Base-by-base conservation (phyloP, 2,329 filamentous ascomycete genomes). In the Xylariomycetidae sp. region DNA sequence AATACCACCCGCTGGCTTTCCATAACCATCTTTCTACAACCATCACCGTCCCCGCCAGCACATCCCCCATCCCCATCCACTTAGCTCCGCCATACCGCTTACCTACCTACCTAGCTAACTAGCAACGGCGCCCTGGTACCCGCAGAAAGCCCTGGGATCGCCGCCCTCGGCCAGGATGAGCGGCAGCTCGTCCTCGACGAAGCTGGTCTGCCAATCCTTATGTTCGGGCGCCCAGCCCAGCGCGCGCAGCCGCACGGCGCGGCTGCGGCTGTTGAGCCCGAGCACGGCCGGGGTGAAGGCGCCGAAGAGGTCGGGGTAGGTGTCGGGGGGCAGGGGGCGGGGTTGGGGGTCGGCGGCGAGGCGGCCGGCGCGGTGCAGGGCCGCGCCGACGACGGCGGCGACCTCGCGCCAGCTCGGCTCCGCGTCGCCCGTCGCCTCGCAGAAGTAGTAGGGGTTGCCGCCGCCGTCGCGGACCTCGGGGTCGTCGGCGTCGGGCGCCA, bases 401-500 rank as follows among this genome's bases (percentile, higher is more conserved):
- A 59, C 49, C 5, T 63, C 60, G 13, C 47, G 46, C 66, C 65
- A 70, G 15, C 60, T 61, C 10, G 58, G 54, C 42, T 70, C 66
- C 7, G 55, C 30, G 15, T 62, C 63, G 15, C 60, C 49, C 25
- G 49, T 42, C 4, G 23, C 54, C 46, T 72, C 67, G 49, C 58
- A 63, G 52, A 71, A 72, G 47, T 63, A 71, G 46, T 71, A 72
- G 1, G 65, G 66, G 38, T 70, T 68, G 19, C 56, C 37, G 2
- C 64, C 42, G 2, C 60, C 39, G 19, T 57, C 37, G 2, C 64
- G 43, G 2, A 61, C 39, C 6, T 59, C 48, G 2, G 43, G 36
- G 10, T 23, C 33, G 6, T 44, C 37, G 0, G 54, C 37, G 3
- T 54, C 37, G 3, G 53, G 32, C 0, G 49, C 41, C 6, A 42